A percentile compares a stretch with the other conserved stretches of the same genome.
These are phyloP conservation scores for Plasmodium coatneyi DNA, from an alignment of 169 alveolate genomes.

Conservation along the genomic window DNA sequence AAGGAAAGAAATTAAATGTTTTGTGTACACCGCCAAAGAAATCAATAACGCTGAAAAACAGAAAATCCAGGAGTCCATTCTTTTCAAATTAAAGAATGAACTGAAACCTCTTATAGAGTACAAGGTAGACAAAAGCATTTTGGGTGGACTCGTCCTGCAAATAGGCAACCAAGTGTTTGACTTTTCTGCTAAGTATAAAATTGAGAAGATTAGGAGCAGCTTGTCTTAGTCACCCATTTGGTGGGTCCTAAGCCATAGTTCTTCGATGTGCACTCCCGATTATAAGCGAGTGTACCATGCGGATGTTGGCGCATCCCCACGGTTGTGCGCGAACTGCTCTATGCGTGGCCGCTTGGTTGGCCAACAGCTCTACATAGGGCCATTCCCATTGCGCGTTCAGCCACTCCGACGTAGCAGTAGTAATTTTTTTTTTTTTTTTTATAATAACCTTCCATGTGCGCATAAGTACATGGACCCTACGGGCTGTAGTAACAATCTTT, in stretches of 20 bases:
- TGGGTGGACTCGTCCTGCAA: conserved; percentile 63
- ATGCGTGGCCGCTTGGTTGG: neutral
- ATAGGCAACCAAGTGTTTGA: conserved; percentile 72
- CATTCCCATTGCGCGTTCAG: neutral
- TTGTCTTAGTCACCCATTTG: neutral
- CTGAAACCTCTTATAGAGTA: conserved; percentile 51
- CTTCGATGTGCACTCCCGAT: neutral
- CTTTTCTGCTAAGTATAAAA: conserved; percentile 67
- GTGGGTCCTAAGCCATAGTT: neutral
- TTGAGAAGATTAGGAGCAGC: conserved; percentile 53
- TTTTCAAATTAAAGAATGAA: conserved; percentile 32
- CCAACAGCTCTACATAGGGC: neutral
- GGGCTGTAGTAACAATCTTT: neutral
- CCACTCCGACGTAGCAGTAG: neutral
- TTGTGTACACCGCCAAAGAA: conserved; percentile 66
- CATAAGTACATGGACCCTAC: neutral
- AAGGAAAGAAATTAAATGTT: conserved; percentile 68
- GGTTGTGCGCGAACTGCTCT: neutral
- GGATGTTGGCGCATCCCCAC: neutral
- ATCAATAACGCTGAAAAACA: conserved; percentile 36
- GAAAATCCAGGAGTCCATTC: conserved; percentile 50
- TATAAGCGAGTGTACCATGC: neutral
- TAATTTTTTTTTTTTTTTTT: neutral
- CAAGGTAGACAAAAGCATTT: conserved; percentile 39
- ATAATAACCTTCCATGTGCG: neutral